phyloP scores from a whole-genome alignment of 2,329 filamentous ascomycete species.

The Chaetomium olivaceum region DNA sequence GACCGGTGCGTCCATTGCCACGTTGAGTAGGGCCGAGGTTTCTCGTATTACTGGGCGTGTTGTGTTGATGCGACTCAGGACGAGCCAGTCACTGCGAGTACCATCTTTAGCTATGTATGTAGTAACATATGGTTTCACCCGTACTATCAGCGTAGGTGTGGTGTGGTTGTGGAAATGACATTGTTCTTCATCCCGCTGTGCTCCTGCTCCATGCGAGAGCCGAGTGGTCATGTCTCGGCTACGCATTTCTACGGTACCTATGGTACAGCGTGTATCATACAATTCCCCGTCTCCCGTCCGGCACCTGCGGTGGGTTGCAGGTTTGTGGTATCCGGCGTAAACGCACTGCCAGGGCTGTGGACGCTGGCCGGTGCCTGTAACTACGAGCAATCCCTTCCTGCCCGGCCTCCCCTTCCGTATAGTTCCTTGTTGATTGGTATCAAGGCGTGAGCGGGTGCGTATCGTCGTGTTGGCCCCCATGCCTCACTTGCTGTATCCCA shows the following conservation, averaged over 20 bases:
- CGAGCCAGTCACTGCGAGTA: not conserved
- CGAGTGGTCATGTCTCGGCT: not conserved
- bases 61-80: not conserved
- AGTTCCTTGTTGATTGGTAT: not conserved
- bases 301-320: not conserved
- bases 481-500: too few species aligned
- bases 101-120: too few species aligned
- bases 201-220: not conserved
- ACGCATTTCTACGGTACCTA: not conserved
- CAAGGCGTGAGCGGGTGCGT: not conserved
- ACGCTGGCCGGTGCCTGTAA: not conserved
- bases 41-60: too few species aligned
- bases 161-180: not conserved
- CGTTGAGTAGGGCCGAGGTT: not conserved
- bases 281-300: not conserved
- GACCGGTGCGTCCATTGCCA: not conserved
- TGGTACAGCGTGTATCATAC: constrained; percentile 14
- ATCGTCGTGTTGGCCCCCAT: too few species aligned
- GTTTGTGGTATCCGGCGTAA: not conserved
- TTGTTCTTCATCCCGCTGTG: not conserved
- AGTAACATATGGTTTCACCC: too few species aligned
- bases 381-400: not conserved
- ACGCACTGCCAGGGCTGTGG: not conserved
- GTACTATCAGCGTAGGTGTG: too few species aligned
- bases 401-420: not conserved